phyloP scores from a whole-genome alignment of 306 rosid species.

The Medicago truncatula region MtrunA17r5.0-ANR NC_053046.1:44502501-44503000 shows the following conservation, averaged over 20 bases:
- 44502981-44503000: too few relatives aligned
- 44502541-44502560: too few relatives aligned
- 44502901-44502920: too few relatives aligned
- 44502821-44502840: not conserved
- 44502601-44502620: slow-evolving; percentile 19
- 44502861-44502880: too few relatives aligned
- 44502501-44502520: not conserved
- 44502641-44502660: not conserved
- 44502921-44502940: too few relatives aligned
- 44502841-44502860: too few relatives aligned
- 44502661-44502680: slow-evolving; percentile 65
- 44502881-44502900: too few relatives aligned
- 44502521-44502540: not conserved
- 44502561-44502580: too few relatives aligned
- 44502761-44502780: slow-evolving; percentile 15
- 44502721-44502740: slow-evolving; percentile 52
- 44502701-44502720: slow-evolving; percentile 64
- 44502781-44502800: slow-evolving; percentile 4
- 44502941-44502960: too few relatives aligned
- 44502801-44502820: not conserved
- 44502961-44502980: too few relatives aligned
- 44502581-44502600: too few relatives aligned
- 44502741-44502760: not conserved
- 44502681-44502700: slow-evolving; percentile 78
- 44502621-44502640: not conserved